Evolutionary conservation across 2,329 filamentous ascomycete genomes (phyloP).

Genomic region (Coniochaeta sp.): DNA sequence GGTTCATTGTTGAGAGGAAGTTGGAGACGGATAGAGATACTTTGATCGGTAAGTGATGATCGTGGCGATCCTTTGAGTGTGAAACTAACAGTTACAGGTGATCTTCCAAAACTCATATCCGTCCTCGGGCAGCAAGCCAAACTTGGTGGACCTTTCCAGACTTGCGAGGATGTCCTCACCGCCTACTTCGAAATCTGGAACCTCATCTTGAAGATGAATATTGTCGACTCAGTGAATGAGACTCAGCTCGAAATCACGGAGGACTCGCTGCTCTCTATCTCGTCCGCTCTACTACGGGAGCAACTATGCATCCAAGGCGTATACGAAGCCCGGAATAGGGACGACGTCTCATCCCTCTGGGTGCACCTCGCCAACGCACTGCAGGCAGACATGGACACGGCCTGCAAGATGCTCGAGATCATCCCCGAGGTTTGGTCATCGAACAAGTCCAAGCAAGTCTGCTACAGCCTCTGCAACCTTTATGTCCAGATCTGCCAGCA

Average conservation of each 20-base stretch:
- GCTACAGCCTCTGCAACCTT: constrained; percentile 28
- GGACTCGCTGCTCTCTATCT: constrained; percentile 14
- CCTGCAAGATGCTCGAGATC: constrained; percentile 31
- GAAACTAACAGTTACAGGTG: neutral
- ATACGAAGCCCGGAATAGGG: constrained; percentile 19
- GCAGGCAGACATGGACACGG: constrained; percentile 31
- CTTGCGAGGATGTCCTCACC: constrained; percentile 33
- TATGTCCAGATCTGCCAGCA: constrained; percentile 34
- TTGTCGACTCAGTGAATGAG: neutral
- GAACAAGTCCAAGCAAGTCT: constrained; percentile 13
- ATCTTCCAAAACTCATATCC: constrained; percentile 6
- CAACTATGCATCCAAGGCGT: constrained; percentile 25
- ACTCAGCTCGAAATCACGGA: constrained; percentile 7
- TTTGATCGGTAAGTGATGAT: neutral
- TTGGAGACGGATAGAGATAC: constrained; percentile 19
- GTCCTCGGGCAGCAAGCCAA: constrained; percentile 1
- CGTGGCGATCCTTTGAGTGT: neutral
- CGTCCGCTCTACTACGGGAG: constrained; percentile 12
- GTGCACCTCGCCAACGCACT: constrained; percentile 28
- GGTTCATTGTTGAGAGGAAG: constrained; percentile 49
- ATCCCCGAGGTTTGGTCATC: constrained; percentile 23
- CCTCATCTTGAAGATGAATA: constrained; percentile 25
- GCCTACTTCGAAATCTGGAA: constrained; percentile 41
- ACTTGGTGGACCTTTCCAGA: constrained; percentile 6
- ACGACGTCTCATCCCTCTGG: constrained; percentile 14